Evolutionary conservation across 345 rosid genomes (phyloP), one percentile per base, ranked within the genome.

Genomic region (Acer saccharum): DNA sequence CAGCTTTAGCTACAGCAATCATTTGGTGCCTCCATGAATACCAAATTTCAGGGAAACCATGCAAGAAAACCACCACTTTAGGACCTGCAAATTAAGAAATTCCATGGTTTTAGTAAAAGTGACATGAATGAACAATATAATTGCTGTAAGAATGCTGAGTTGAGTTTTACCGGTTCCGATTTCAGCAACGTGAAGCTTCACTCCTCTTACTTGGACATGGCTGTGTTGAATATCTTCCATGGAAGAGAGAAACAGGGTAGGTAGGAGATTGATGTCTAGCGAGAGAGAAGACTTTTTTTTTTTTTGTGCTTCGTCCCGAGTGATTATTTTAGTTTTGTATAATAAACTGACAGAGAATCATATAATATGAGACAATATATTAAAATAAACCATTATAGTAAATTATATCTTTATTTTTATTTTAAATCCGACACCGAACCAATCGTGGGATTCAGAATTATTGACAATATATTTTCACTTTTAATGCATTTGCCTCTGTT

Each of bases 111-210:
- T 43, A 43, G 46, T 7, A 43, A 8, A 8, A 4, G 46, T 43
- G 10, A 9, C 9, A 7, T 43, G 46, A 43, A 43, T 43, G 35
- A 35, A 35, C 39, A 35, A 35, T 35, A 35, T 35, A 35, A 35
- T 35, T 35, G 39, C 39, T 35, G 39, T 35, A 35, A 6, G 60
- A 6, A 1, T 55, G 7, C 20, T 14, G 17, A 55, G 60, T 10
- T 52, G 6, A 35, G 17, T 6, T 55, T 6, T 83, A 87, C 81
- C 90, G 25, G 78, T 79, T 69, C 89, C 88, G 39, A 78, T 77
- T 71, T 87, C 88, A 10, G 90, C 90, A 1, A 89, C 85, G 65
- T 87, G 90, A 29, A 87, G 84, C 17, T 81, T 81, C 23, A 86
- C 41, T 44, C 87, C 92, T 73, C 85, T 74, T 5, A 81, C 84